Evolutionary conservation across 768 basidiomycete genomes (phyloP).

Genomic region (Fibroporia radiculosa): DNA sequence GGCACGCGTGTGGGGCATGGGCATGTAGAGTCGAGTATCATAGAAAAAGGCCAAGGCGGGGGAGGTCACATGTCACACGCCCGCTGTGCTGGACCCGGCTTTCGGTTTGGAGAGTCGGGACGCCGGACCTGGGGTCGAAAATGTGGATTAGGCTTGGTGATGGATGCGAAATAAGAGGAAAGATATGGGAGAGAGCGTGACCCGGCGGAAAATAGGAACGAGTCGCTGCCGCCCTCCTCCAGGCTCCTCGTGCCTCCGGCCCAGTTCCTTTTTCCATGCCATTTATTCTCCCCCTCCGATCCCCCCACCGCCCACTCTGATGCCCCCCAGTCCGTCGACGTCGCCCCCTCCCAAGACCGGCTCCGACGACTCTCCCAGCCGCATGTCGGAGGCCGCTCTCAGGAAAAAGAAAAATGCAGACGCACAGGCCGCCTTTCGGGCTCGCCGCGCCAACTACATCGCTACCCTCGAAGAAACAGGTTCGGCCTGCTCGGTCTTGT

Average conservation of each 20-base stretch:
- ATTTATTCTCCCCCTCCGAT: slow-evolving; percentile 31
- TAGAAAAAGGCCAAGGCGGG: not conserved
- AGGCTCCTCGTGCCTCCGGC: slow-evolving; percentile 56
- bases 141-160: slow-evolving; percentile 15
- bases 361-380: slow-evolving; percentile 33
- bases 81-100: slow-evolving; percentile 8
- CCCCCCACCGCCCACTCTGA: slow-evolving; percentile 2
- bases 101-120: slow-evolving; percentile 8
- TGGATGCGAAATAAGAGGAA: slow-evolving; percentile 9
- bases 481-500: slow-evolving; percentile 16
- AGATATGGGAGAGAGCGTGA: slow-evolving; percentile 3
- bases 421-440: slow-evolving; percentile 81
- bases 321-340: slow-evolving; percentile 21
- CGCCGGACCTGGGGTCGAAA: slow-evolving; percentile 13
- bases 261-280: slow-evolving; percentile 50
- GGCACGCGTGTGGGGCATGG: slow-evolving; percentile 6
- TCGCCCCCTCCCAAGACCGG: slow-evolving; percentile 27
- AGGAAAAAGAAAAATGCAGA: slow-evolving; percentile 88
- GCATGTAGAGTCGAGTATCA: too few species aligned
- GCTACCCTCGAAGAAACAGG: slow-evolving; percentile 79
- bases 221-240: not conserved
- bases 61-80: slow-evolving; percentile 13
- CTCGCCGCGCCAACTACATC: slow-evolving; percentile 79
- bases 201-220: slow-evolving; percentile 7
- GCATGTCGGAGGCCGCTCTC: slow-evolving; percentile 59